These are phyloP conservation scores for Saccharomyces hybrid DNA, from an alignment of 1,139 yeast species.

Conservation along the genomic window DNA sequence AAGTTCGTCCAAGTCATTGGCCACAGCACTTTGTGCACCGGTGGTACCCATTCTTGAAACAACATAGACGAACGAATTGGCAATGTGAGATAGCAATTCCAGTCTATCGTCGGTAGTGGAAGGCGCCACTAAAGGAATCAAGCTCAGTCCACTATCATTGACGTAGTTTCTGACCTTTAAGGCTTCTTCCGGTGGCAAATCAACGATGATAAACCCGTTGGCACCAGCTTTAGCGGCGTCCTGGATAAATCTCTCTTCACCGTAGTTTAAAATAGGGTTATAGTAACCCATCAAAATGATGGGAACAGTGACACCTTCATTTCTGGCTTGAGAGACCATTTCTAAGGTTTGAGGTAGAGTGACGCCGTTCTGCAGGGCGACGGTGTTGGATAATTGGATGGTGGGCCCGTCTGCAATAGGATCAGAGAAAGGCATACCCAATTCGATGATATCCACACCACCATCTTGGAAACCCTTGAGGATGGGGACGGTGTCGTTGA, in stretches of 20 bases:
- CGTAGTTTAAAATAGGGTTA: conserved; percentile 85
- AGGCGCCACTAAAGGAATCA: conserved; percentile 93
- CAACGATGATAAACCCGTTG: conserved; percentile 89
- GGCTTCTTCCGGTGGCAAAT: conserved; percentile 97
- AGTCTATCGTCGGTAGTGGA: conserved; percentile 89
- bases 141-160: conserved; percentile 61
- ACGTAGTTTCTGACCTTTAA: conserved; percentile 72
- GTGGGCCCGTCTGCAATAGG: conserved; percentile 99
- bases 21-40: conserved; percentile 66
- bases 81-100: conserved; percentile 70
- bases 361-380: conserved; percentile 75
- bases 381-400: conserved; percentile 77
- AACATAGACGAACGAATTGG: conserved; percentile 91
- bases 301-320: conserved; percentile 79
- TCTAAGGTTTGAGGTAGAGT: conserved; percentile 64
- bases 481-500: conserved; percentile 81
- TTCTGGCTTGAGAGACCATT: conserved; percentile 66
- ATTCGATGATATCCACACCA: conserved; percentile 90
- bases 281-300: conserved; percentile 94
- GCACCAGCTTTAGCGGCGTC: conserved; percentile 86
- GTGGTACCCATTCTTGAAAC: conserved; percentile 98
- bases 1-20: conserved; percentile 57
- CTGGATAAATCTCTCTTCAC: conserved; percentile 72
- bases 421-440: conserved; percentile 94
- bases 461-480: conserved; percentile 85